Base-by-base conservation (phyloP, 768 basidiomycete genomes). In the Boletus edulis region DNA sequence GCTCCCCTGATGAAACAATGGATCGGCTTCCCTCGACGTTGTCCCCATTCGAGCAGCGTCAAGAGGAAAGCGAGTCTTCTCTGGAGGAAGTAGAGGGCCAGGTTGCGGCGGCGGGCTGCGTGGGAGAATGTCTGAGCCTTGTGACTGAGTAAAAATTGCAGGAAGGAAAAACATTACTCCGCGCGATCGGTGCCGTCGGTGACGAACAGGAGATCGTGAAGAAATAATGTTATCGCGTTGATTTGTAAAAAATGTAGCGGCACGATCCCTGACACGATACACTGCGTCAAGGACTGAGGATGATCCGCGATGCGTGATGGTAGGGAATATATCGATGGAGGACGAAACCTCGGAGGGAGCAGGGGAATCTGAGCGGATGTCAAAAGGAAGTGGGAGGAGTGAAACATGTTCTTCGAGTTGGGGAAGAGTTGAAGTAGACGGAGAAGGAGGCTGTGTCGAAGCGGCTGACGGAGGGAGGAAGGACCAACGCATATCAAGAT, bases 111-210 rank as follows among this genome's bases (percentile, higher is more conserved):
- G 69, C 1, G 72, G 71, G 20, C 67, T 72, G 18, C 69, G 69
- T 50, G 62, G 62, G 51, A 60, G 46, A 27, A 69, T 51, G 53
- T 75, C 72, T 29, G 67, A 53, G 46, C 58, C 62, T 42, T 68
- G 70, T 14, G 72, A 67, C 11, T 82, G 76, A 4, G 87, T 78
- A 67, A 91, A 87, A 62, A 90, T 85, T 34, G 89, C 87, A 20
- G 91, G 91, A 47, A 93, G 78, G 77, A 91, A 91, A 73, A 89
- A 91, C 46, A 91, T 71, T 39, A 89, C 81, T 34, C 87, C 84
- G 39, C 84, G 79, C 46, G 79, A 79, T 53, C 76, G 74, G 53
- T 81, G 75, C 22, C 70, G 71, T 52, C 81, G 72, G 44, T 75
- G 69, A 45, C 81, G 79, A 43, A 78, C 64, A 40, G 82, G 78